A percentile compares a stretch with the other conserved stretches of the same genome.
These are phyloP conservation scores for Talaromyces sp. DNA, from an alignment of 2,329 filamentous ascomycete genomes.

Conservation along the genomic window DNA sequence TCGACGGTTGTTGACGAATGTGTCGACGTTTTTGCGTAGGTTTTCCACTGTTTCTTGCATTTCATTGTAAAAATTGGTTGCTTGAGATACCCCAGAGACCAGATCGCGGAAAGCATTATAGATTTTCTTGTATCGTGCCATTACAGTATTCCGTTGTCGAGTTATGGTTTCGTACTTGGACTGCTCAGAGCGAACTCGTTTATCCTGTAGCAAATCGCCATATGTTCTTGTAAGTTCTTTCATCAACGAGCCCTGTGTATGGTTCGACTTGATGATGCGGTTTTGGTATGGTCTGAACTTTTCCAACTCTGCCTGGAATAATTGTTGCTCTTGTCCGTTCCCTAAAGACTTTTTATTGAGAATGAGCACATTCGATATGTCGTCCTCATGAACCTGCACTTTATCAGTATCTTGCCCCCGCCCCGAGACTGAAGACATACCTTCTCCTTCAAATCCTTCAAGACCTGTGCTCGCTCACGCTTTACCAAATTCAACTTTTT, in stretches of 20 bases:
- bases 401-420: neutral
- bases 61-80: conserved; percentile 89
- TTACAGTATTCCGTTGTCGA: conserved; percentile 74
- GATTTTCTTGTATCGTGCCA: conserved; percentile 84
- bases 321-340: conserved; percentile 76
- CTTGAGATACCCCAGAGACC: conserved; percentile 78
- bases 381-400: conserved; percentile 81
- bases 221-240: conserved; percentile 90
- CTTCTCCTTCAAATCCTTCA: conserved; percentile 98
- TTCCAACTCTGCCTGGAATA: conserved; percentile 95
- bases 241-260: conserved; percentile 91
- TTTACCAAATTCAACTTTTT: conserved; percentile 92
- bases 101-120: conserved; percentile 93
- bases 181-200: conserved; percentile 88
- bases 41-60: conserved; percentile 95
- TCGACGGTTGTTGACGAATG: conserved; percentile 90
- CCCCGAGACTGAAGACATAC: conserved; percentile 49
- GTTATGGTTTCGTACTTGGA: conserved; percentile 91
- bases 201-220: conserved; percentile 85
- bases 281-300: conserved; percentile 95
- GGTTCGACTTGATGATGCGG: conserved; percentile 84
- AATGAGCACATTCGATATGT: conserved; percentile 95
- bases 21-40: conserved; percentile 91
- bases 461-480: conserved; percentile 81
- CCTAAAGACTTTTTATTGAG: conserved; percentile 96